Percentiles rank a stretch among this genome's conserved stretches.
Evolutionary conservation across 2,329 filamentous ascomycete species (phyloP).

Genomic region (Amesomyces nigricolor): DNA sequence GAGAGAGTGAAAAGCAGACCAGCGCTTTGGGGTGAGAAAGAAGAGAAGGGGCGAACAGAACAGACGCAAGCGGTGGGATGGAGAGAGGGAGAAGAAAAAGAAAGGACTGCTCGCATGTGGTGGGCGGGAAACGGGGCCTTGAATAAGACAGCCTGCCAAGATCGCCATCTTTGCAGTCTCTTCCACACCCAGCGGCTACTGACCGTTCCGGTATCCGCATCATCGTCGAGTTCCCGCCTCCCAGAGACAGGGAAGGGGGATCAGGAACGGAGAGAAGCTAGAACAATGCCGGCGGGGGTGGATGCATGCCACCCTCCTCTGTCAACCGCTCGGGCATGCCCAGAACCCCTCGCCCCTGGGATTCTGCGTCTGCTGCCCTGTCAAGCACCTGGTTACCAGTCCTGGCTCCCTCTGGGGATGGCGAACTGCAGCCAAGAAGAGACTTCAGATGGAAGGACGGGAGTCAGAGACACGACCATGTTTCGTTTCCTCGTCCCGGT

Average conservation of each 20-base stretch:
- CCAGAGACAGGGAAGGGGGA: slow-evolving; percentile 8
- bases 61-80: slow-evolving; percentile 21
- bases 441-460: slow-evolving; percentile 24
- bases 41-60: slow-evolving; percentile 30
- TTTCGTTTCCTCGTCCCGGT: slow-evolving; percentile 22
- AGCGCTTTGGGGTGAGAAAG: slow-evolving; percentile 38
- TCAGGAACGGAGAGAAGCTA: slow-evolving; percentile 2
- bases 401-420: slow-evolving; percentile 2
- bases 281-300: slow-evolving; percentile 5
- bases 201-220: slow-evolving; percentile 27
- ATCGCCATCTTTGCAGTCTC: not conserved
- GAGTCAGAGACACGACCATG: slow-evolving; percentile 15
- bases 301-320: not conserved
- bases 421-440: slow-evolving; percentile 1
- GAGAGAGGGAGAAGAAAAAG: slow-evolving; percentile 12
- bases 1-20: slow-evolving; percentile 41
- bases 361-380: not conserved
- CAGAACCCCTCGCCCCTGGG: not conserved
- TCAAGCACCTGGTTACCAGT: slow-evolving; percentile 8
- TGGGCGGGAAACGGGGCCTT: slow-evolving; percentile 22
- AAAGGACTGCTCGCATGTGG: slow-evolving; percentile 10
- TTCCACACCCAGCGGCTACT: slow-evolving; percentile 23
- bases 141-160: slow-evolving; percentile 27
- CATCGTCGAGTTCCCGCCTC: not conserved
- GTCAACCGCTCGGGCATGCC: slow-evolving; percentile 11